Conservation (phyloP, 192 early-diverging fungal genomes). For the Coemansia sp. region DNA sequence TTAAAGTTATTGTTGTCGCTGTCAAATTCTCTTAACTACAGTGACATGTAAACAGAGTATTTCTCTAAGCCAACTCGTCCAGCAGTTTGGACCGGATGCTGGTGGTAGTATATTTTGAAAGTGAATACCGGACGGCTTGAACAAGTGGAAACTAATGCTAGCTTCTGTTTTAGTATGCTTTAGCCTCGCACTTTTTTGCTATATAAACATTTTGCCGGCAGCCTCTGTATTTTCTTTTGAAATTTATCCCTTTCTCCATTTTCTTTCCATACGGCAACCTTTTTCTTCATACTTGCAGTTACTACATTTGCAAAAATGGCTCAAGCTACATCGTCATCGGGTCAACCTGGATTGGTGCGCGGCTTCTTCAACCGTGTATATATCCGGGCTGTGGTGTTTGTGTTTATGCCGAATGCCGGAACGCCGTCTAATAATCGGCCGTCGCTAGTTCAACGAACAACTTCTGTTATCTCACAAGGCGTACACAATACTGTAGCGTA, state of each 20-base stretch:
- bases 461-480: neutral
- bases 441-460: neutral
- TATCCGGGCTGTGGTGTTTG: conserved; percentile 8
- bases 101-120: neutral
- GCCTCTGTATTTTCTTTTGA: neutral
- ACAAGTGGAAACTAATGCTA: neutral
- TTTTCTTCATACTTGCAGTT: neutral
- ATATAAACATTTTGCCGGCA: neutral
- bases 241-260: neutral
- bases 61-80: neutral
- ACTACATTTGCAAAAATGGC: neutral
- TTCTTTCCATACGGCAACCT: neutral
- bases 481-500: neutral
- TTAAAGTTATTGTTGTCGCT: neutral
- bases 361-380: neutral
- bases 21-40: neutral
- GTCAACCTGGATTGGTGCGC: neutral
- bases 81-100: neutral
- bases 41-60: neutral
- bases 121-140: neutral
- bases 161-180: neutral
- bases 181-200: neutral
- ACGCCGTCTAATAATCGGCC: neutral
- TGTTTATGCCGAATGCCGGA: conserved; percentile 17
- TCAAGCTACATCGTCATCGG: neutral